phyloP scores from a whole-genome alignment of 139 green algal genomes.

The Pleodorina starrii region DNA sequence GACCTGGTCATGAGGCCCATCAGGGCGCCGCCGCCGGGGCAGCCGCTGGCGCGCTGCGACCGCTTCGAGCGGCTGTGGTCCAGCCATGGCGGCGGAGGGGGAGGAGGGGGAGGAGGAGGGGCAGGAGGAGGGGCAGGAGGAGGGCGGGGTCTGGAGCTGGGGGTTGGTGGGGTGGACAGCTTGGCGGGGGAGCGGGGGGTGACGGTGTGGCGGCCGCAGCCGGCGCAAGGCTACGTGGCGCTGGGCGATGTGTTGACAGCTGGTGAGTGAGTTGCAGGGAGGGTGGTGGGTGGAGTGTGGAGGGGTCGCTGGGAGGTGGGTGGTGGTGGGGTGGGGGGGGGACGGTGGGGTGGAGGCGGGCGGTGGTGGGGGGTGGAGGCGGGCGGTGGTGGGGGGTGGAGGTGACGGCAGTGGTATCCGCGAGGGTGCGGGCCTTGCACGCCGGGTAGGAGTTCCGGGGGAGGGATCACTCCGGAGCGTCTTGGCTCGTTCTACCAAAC shows the following conservation, averaged over 20 bases:
- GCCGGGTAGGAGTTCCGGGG: too few relatives aligned
- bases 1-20: conserved; percentile 56
- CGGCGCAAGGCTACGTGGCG: conserved; percentile 82
- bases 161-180: conserved; percentile 59
- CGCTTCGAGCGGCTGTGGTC: conserved; percentile 81
- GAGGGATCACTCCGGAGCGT: too few relatives aligned
- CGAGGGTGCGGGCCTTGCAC: too few relatives aligned
- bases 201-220: conserved; percentile 86
- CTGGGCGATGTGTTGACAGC: conserved; percentile 83
- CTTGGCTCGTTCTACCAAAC: too few relatives aligned
- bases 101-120: background rate
- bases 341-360: too few relatives aligned
- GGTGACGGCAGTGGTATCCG: too few relatives aligned
- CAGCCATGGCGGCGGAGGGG: conserved; percentile 12
- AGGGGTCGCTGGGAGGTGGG: background rate
- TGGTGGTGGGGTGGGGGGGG: too few relatives aligned
- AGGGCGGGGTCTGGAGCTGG: background rate
- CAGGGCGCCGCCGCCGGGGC: conserved; percentile 62
- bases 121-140: background rate
- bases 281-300: background rate
- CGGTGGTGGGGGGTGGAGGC: too few relatives aligned
- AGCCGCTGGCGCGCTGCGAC: conserved; percentile 69
- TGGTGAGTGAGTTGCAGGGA: conserved; percentile 28
- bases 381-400: too few relatives aligned
- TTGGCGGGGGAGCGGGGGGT: conserved; percentile 70